Conservation (phyloP, 192 early-diverging fungal genomes). For the Powellomyces hirtus region DNA sequence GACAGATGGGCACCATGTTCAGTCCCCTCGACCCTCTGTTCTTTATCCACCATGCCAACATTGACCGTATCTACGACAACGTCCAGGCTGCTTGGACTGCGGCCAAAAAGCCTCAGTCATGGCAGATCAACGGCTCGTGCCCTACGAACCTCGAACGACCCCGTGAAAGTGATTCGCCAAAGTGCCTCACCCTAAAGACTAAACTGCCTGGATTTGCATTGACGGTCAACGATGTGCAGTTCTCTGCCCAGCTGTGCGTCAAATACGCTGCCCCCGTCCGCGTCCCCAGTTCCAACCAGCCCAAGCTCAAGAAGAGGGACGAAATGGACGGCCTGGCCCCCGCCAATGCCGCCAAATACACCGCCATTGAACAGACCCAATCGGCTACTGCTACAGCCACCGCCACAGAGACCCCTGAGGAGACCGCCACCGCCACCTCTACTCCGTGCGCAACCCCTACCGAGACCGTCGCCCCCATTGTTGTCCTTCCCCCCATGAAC, state of each 20-base stretch:
- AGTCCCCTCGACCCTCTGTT: conserved; percentile 1
- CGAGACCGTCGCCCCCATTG: neutral
- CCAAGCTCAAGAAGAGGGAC: neutral
- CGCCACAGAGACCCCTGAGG: neutral
- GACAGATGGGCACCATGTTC: conserved; percentile 17
- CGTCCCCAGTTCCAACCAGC: neutral
- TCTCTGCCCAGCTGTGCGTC: conserved; percentile 9
- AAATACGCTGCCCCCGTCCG: neutral
- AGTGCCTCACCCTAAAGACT: conserved; percentile 3
- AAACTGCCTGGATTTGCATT: conserved; percentile 5
- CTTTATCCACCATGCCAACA: conserved; percentile 1
- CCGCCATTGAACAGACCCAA: neutral
- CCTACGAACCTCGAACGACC: neutral
- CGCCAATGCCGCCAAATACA: neutral
- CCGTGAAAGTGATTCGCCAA: neutral
- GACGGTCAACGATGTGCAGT: neutral
- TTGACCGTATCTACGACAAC: conserved; percentile 13
- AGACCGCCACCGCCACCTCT: neutral
- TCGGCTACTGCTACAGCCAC: neutral
- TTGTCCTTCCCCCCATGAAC: neutral
- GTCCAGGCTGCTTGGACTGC: neutral
- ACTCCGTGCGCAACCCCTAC: neutral
- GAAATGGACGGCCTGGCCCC: neutral
- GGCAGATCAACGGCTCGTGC: conserved; percentile 6
- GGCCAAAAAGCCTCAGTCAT: neutral